Base-by-base conservation (phyloP, 1,139 yeast species). In the Protomyces lactucae-debilis region DNA sequence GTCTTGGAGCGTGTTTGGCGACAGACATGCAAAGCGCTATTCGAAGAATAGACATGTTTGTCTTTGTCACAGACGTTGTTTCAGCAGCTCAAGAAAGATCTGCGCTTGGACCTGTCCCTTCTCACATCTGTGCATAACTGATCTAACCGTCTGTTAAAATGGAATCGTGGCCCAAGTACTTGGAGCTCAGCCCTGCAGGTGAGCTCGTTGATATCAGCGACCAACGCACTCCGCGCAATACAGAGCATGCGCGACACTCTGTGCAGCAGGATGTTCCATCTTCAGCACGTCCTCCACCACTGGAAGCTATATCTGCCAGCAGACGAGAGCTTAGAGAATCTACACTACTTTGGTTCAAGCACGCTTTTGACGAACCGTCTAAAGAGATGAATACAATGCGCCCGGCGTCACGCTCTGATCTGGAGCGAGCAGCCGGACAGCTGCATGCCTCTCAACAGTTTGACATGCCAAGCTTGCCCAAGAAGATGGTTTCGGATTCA, bases 1-100 rank as follows among this genome's bases (percentile, higher is more conserved):
- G 67, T 69, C 16, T 60, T 73, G 21, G 73, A 71, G 52, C 57
- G 57, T 18, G 72, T 73, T 6, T 73, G 73, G 73, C 64, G 70
- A 25, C 70, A 66, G 1, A 65, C 71, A 6, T 16, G n/a, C 43
- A 16, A 14, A 5, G 43, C 43, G 2, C n/a, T 39, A 14, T 14
- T 16, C 8, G 43, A 39, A 39, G 43, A 9, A 28, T 28, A 28
- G 32, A 6, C 32, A 28, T 28, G 32, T 28, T 28, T 28, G 32
- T 28, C 32, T 28, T 28, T 28, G 32, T 28, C 32, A 28, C 32
- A 28, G 32, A 14, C 43, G 5, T 39, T 39, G 18, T 39, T 39
- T 39, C 16, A 39, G n/a, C 43, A 39, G 18, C n/a, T 39, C 43
- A 16, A 39, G 43, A 39, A 4, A 16, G 6, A 16, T 16, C 43